Conservation (phyloP, 495 filamentous ascomycete genomes). For the Copromyces sp. region DNA sequence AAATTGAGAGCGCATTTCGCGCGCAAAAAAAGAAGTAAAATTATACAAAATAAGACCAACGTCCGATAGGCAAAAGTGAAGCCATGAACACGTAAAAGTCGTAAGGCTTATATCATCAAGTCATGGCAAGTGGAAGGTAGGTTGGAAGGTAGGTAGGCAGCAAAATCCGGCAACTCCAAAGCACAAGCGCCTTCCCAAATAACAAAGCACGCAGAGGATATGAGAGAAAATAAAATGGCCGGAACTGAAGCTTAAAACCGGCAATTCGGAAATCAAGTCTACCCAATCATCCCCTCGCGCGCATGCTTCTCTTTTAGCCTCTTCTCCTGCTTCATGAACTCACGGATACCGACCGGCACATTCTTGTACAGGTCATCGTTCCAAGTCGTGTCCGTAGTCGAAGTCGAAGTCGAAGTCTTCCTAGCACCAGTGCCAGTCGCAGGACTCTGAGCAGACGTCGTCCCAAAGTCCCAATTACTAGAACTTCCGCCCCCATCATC, state of each 20-base stretch:
- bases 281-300: slow-evolving; percentile 32
- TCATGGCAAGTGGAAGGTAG: neutral
- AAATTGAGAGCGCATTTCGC: neutral
- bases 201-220: neutral
- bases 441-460: slow-evolving; percentile 2
- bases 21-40: neutral
- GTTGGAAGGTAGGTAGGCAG: neutral
- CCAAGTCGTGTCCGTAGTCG: slow-evolving; percentile 12
- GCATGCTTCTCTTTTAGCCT: slow-evolving; percentile 65
- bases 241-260: neutral
- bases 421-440: neutral
- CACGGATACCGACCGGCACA: slow-evolving; percentile 85
- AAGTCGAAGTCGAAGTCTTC: slow-evolving; percentile 22
- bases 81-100: neutral
- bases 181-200: neutral
- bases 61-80: neutral
- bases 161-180: neutral
- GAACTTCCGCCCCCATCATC: slow-evolving; percentile 72
- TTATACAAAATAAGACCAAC: neutral
- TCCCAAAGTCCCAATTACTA: slow-evolving; percentile 49
- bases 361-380: slow-evolving; percentile 62
- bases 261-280: slow-evolving; percentile 6
- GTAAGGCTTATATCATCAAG: neutral
- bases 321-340: slow-evolving; percentile 98
- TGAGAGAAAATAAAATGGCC: neutral